Percentiles rank a stretch among this genome's conserved stretches.
These are phyloP conservation scores for Phallus indusiatus DNA, from an alignment of 768 basidiomycete genomes.

Conservation along the genomic window DNA sequence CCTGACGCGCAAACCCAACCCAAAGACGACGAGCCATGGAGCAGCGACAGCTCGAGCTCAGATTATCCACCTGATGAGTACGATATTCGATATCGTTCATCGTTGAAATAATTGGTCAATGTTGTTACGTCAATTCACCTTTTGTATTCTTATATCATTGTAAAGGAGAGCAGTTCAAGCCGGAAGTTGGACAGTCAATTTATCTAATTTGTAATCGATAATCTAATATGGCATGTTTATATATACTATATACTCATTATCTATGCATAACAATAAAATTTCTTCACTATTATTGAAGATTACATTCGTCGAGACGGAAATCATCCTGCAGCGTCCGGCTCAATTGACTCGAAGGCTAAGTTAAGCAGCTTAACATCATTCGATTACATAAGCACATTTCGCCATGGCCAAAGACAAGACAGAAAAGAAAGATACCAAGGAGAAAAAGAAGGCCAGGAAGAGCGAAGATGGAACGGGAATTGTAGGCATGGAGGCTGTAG, in stretches of 20 bases:
- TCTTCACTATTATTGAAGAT: too few species aligned
- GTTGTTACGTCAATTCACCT: not conserved
- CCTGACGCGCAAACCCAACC: slow-evolving; percentile 16
- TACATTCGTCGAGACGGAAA: too few species aligned
- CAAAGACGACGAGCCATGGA: slow-evolving; percentile 33
- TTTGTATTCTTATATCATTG: too few species aligned
- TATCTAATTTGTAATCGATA: too few species aligned
- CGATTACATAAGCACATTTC: not conserved
- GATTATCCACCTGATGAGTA: slow-evolving; percentile 5
- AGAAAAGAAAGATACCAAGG: slow-evolving; percentile 45
- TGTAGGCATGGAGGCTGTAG: slow-evolving; percentile 17
- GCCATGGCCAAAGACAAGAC: slow-evolving; percentile 64
- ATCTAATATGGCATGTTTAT: too few species aligned
- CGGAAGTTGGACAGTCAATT: too few species aligned
- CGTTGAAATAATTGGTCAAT: not conserved
- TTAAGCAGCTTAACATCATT: not conserved
- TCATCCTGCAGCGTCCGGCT: not conserved
- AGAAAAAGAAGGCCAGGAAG: slow-evolving; percentile 52
- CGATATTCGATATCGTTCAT: not conserved
- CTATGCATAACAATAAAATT: too few species aligned
- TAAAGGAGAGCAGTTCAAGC: too few species aligned
- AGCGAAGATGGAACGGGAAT: slow-evolving; percentile 23
- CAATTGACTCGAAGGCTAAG: not conserved
- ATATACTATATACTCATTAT: too few species aligned
- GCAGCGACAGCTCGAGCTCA: slow-evolving; percentile 43